Base-by-base conservation (phyloP, 2,329 filamentous ascomycete species). In the Boeremia lycopersici region DNA sequence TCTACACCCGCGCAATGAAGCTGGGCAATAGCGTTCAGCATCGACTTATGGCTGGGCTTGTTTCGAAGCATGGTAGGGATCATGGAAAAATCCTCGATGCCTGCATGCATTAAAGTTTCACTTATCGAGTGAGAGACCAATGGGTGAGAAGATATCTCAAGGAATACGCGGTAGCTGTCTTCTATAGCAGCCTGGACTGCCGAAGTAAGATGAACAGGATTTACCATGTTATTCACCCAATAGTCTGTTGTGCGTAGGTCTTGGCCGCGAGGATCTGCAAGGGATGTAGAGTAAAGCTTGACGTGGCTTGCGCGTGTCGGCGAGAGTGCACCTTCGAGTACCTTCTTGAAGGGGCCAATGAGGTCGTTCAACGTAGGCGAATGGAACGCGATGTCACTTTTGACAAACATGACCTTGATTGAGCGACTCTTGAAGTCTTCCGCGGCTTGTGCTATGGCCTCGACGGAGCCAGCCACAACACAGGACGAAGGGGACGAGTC, bases 91-190 rank as follows among this genome's bases (percentile, higher is more conserved):
- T 76, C 72, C 9, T 71, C 67, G 12, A 75, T 55, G 4, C 64
- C 70, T 15, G 43, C 42, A n/a, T 74, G 65, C 39, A 43, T 50
- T 26, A 73, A 52, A 0, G 73, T 78, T 41, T 79, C 76, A 2
- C 64, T 67, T 25, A 79, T 67, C 0, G 77, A 78, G 41, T 79
- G 75, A 3, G 70, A 64, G 1, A 79, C 63, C 15, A 79, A 69
- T 1, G 77, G 76, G 45, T 79, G 77, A 6, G 58, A 62, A 1
- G 77, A 78, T 2, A 79, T 70, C 54, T 79, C 77, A 2, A 79
- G 33, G 60, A 78, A 79, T 0, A 74, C 12, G 6, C 73, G 60
- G 48, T 69, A 72, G 2, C 72, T 73, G 46, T 79, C 77, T 3
- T 71, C 64, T 6, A 68, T 62, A 1, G 74, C 74, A 23, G 69